phyloP scores from a whole-genome alignment of 225 moss, liverwort and hornwort species.

The Neckera pumila region DNA sequence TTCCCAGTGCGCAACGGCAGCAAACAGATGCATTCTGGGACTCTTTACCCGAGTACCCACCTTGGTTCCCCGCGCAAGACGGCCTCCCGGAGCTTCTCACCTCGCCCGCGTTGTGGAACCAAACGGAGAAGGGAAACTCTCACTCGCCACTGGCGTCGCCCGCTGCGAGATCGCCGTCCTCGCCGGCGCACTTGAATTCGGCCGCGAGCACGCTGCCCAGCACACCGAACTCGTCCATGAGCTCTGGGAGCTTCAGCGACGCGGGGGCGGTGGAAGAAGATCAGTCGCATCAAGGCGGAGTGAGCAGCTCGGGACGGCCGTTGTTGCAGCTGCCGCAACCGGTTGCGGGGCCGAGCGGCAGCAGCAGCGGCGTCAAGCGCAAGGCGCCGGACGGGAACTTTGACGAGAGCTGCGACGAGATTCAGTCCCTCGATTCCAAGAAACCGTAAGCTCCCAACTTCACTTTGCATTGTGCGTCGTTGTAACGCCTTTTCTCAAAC shows the following conservation, averaged over 20 bases:
- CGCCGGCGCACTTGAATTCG: conserved; percentile 35
- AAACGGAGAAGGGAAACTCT: not conserved
- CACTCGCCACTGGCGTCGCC: conserved; percentile 11
- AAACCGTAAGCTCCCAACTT: conserved; percentile 30
- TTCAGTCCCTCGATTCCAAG: conserved; percentile 37
- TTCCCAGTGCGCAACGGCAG: not conserved
- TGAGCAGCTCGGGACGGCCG: conserved; percentile 1
- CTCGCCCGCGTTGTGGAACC: conserved; percentile 7
- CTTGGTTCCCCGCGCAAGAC: conserved; percentile 17
- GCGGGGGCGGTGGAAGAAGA: conserved; percentile 16
- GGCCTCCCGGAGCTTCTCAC: conserved; percentile 23
- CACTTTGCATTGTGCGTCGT: not conserved
- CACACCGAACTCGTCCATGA: conserved; percentile 49
- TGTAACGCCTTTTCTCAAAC: too few species aligned
- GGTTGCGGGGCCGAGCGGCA: conserved; percentile 24
- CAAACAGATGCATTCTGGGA: conserved; percentile 22
- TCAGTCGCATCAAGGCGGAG: not conserved
- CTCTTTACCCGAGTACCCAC: conserved; percentile 18
- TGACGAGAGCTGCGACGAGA: conserved; percentile 47
- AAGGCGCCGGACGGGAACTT: conserved; percentile 17
- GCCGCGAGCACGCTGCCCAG: conserved; percentile 29
- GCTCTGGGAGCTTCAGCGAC: conserved; percentile 42
- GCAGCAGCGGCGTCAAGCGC: conserved; percentile 25
- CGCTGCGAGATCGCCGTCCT: conserved; percentile 18
- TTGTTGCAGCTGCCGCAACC: conserved; percentile 6